phyloP scores from a whole-genome alignment of 2,329 filamentous ascomycete genomes.

The Monosporascus sp. region DNA sequence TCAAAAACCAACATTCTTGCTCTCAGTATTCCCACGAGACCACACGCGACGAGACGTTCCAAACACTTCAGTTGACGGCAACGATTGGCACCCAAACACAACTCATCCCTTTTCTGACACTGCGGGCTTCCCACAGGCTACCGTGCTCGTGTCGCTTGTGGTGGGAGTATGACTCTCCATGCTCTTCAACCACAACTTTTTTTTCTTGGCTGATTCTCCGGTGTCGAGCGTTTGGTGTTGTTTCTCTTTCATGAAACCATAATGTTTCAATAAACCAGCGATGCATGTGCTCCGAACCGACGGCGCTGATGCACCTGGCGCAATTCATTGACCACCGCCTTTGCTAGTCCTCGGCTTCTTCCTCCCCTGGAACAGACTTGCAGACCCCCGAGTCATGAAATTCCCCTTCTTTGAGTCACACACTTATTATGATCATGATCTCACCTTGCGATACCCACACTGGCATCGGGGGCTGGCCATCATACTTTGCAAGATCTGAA shows the following conservation, averaged over 20 bases:
- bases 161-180: constrained; percentile 3
- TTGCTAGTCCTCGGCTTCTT: constrained; percentile 1
- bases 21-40: constrained; percentile 21
- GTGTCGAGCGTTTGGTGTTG: constrained; percentile 25
- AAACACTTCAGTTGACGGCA: constrained; percentile 16
- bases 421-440: constrained; percentile 6
- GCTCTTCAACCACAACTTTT: constrained; percentile 15
- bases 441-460: constrained; percentile 13
- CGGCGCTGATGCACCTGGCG: constrained; percentile 1
- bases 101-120: constrained; percentile 12
- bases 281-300: constrained; percentile 4
- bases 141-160: constrained; percentile 5
- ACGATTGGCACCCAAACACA: constrained; percentile 12
- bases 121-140: constrained; percentile 9
- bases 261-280: constrained; percentile 28
- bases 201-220: constrained; percentile 13
- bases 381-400: constrained; percentile 9
- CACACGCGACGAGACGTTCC: constrained; percentile 24
- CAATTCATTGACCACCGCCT: constrained; percentile 2
- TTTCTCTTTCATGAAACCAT: constrained; percentile 17
- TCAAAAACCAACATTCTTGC: constrained; percentile 23
- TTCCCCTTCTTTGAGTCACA: constrained; percentile 10
- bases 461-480: constrained; percentile 10
- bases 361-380: constrained; percentile 6
- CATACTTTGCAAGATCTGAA: constrained; percentile 10